Percentiles rank a stretch among this genome's conserved stretches.
These are phyloP conservation scores for Byssochlamys sp. DNA, from an alignment of 2,329 filamentous ascomycete genomes.

Conservation along the genomic window DNA sequence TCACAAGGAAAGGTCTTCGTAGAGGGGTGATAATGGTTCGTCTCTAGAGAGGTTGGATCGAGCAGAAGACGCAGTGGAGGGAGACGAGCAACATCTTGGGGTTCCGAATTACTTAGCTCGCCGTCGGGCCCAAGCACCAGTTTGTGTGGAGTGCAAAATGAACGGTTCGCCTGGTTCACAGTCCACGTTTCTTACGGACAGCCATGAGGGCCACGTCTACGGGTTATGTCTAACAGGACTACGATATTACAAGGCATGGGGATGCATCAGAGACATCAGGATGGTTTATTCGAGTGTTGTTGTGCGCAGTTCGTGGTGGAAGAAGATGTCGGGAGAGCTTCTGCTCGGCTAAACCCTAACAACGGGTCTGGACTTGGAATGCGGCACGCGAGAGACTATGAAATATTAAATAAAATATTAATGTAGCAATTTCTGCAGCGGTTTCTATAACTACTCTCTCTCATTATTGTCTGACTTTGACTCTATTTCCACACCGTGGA, in stretches of 20 bases:
- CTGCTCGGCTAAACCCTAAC: slow-evolving; percentile 33
- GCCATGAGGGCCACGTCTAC: not conserved
- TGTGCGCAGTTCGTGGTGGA: slow-evolving; percentile 3
- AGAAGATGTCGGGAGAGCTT: slow-evolving; percentile 15
- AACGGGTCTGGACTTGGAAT: not conserved
- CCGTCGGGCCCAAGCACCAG: slow-evolving; percentile 8
- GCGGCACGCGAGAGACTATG: not conserved
- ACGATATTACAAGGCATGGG: not conserved
- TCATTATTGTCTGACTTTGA: too few relatives aligned
- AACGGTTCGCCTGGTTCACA: not conserved
- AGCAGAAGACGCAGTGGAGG: slow-evolving; percentile 3
- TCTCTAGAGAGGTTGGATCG: not conserved
- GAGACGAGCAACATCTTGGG: not conserved
- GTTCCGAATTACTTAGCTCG: not conserved
- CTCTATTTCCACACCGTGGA: too few relatives aligned
- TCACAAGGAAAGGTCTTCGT: not conserved
- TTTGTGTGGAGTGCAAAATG: slow-evolving; percentile 10
- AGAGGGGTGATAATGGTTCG: not conserved
- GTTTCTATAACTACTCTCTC: too few relatives aligned
- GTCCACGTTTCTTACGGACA: not conserved
- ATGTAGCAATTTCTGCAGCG: too few relatives aligned
- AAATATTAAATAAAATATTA: too few relatives aligned
- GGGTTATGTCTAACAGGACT: not conserved
- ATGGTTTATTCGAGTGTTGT: not conserved
- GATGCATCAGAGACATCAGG: not conserved